Base-by-base conservation (phyloP, 2,329 filamentous ascomycete species). In the Colletotrichum incanum region DNA sequence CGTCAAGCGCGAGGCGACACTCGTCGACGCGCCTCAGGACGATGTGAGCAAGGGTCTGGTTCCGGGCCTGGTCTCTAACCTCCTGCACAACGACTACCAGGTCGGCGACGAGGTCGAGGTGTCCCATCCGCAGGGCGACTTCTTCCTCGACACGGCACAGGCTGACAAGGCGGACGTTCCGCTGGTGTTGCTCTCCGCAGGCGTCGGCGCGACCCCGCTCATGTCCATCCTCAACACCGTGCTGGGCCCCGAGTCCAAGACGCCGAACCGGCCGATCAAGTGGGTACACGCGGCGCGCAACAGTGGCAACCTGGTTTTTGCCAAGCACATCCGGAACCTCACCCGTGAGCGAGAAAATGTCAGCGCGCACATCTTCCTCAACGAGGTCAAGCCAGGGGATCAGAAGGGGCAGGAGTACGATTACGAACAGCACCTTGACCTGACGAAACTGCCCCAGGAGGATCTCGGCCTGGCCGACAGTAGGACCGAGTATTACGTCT, bases 161-260 rank as follows among this genome's bases (percentile, higher is more conserved):
- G 77, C 77, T 9, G 74, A 77, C 45, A 82, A 87, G 47, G 77
- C 75, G 0, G 79, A 82, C 11, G 83, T 84, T 20, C 92, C 92
- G 6, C 80, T 93, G 0, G 91, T 93, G 1, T 84, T 94, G 54
- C 84, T 94, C 58, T 92, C 91, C 0, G 91, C 90, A 1, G 92
- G 92, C 26, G 91, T 94, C 6, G 92, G 92, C 28, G 84, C 92
- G 62, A 93, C 92, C 8, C 91, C 91, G 39, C 84, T 93, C 82
- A 83, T 91, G 71, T 86, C 90, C 52, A 93, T 94, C 66, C 84
- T 94, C 72, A 89, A 92, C 77, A 85, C 85, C 7, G 79, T 91
- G 31, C 78, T 82, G 11, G 23, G 62, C 41, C 45, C 50, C 20
- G 74, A 71, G 49, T 80, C 81, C 14, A 65, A 76, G 54, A 74